Percentiles rank a stretch among this genome's conserved stretches.
Conservation (phyloP, 345 rosid genomes). For the Euphorbia pulcherrima region DNA sequence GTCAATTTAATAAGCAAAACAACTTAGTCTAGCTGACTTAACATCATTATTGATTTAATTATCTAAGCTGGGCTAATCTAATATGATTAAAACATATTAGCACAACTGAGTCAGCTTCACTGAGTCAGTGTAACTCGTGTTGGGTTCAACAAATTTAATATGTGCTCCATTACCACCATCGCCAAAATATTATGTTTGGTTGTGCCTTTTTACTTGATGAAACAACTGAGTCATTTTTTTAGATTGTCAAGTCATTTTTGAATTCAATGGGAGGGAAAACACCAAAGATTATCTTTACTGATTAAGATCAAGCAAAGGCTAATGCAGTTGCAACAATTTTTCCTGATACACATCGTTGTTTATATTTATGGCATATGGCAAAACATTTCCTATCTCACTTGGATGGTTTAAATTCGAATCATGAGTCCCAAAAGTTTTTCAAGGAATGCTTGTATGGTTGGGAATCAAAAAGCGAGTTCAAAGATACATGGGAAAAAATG, state of each 20-base stretch:
- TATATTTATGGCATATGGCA: constrained; percentile 2
- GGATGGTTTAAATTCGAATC: neutral
- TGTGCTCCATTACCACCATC: too few relatives aligned
- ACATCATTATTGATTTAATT: too few relatives aligned
- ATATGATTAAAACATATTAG: too few relatives aligned
- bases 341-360: neutral
- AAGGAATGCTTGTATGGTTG: neutral
- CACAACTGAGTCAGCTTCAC: too few relatives aligned
- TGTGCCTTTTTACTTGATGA: neutral
- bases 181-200: too few relatives aligned
- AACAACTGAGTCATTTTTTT: neutral
- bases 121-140: too few relatives aligned
- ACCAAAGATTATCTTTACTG: too few relatives aligned
- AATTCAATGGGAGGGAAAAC: too few relatives aligned
- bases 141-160: too few relatives aligned
- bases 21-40: too few relatives aligned
- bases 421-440: neutral
- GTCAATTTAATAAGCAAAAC: too few relatives aligned
- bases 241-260: neutral
- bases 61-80: too few relatives aligned
- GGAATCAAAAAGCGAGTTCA: neutral
- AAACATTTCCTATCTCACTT: neutral
- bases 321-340: neutral
- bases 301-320: neutral
- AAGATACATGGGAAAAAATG: neutral